phyloP scores from a whole-genome alignment of 2,329 filamentous ascomycete genomes.

The Xylogone sp. region DNA sequence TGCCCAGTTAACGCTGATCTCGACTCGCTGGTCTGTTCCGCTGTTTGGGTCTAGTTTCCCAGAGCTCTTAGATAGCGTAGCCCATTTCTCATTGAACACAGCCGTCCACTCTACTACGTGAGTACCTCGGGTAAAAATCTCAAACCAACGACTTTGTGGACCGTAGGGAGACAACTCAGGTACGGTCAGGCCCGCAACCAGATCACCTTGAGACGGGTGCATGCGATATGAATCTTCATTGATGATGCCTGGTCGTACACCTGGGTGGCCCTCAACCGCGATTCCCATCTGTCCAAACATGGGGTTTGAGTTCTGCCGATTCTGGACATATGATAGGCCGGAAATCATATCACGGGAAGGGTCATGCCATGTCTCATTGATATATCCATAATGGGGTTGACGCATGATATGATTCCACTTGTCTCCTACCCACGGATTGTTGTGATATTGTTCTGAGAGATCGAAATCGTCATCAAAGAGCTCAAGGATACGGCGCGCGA shows the following conservation, averaged over 20 bases:
- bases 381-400: slow-evolving; percentile 50
- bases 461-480: slow-evolving; percentile 51
- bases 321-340: slow-evolving; percentile 54
- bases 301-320: slow-evolving; percentile 43
- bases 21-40: slow-evolving; percentile 45
- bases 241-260: slow-evolving; percentile 31
- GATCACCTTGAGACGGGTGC: slow-evolving; percentile 35
- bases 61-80: slow-evolving; percentile 36
- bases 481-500: slow-evolving; percentile 47
- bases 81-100: slow-evolving; percentile 30
- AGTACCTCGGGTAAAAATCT: slow-evolving; percentile 55
- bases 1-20: slow-evolving; percentile 42
- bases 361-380: slow-evolving; percentile 56
- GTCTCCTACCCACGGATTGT: slow-evolving; percentile 41
- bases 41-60: slow-evolving; percentile 44
- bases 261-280: slow-evolving; percentile 36
- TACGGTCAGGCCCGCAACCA: slow-evolving; percentile 24
- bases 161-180: slow-evolving; percentile 51
- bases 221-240: slow-evolving; percentile 52
- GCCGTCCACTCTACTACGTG: slow-evolving; percentile 45
- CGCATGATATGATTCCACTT: slow-evolving; percentile 60
- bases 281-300: slow-evolving; percentile 46
- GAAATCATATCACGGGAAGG: slow-evolving; percentile 65
- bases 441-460: slow-evolving; percentile 51
- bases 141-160: slow-evolving; percentile 50